These are phyloP conservation scores for Luffa aegyptiaca DNA, from an alignment of 306 rosid species.

Conservation along the genomic window DNA sequence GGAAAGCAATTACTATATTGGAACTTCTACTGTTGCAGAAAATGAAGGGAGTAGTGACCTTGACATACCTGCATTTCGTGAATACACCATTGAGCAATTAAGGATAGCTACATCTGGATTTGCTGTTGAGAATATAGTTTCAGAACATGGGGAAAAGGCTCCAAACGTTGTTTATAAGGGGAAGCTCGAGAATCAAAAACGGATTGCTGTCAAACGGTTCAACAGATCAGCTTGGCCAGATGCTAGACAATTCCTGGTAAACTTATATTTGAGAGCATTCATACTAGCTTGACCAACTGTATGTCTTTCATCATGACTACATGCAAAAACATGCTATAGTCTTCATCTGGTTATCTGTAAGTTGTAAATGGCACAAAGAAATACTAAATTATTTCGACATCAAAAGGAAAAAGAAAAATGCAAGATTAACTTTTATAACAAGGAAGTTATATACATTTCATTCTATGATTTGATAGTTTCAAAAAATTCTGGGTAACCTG, in stretches of 20 bases:
- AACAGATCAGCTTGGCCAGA: slow-evolving; percentile 98
- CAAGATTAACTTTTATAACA: neutral
- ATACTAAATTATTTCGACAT: neutral
- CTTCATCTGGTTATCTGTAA: neutral
- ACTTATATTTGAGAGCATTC: neutral
- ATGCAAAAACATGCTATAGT: neutral
- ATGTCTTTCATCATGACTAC: neutral
- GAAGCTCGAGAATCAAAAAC: slow-evolving; percentile 71
- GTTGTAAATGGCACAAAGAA: neutral
- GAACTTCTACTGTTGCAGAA: slow-evolving; percentile 34
- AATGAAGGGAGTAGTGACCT: slow-evolving; percentile 50
- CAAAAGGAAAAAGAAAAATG: neutral
- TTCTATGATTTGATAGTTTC: neutral
- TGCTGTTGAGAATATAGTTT: slow-evolving; percentile 79
- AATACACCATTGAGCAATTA: slow-evolving; percentile 69
- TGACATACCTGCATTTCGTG: slow-evolving; percentile 58
- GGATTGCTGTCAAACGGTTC: slow-evolving; percentile 89
- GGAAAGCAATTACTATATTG: slow-evolving; percentile 14
- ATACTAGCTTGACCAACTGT: neutral
- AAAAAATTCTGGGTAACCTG: neutral
- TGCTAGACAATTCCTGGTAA: slow-evolving; percentile 78
- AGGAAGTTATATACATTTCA: neutral
- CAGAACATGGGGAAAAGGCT: slow-evolving; percentile 98
- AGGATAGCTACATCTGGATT: slow-evolving; percentile 85
- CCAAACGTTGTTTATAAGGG: slow-evolving; percentile 95